Conservation (phyloP, 495 filamentous ascomycete species). For the Thozetella sp. region DNA sequence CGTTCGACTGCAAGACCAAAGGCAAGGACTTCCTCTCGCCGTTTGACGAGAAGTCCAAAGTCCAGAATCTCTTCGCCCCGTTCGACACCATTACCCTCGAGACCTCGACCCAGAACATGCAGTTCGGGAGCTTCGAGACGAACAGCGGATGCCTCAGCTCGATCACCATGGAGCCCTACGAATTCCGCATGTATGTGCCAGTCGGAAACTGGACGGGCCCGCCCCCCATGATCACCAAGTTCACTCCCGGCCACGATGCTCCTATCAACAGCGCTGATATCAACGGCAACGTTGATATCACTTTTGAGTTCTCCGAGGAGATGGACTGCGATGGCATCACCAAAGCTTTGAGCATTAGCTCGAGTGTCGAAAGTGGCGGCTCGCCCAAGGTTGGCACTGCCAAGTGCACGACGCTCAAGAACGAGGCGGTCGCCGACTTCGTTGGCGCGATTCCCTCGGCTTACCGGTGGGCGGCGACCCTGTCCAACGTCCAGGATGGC, state of each 20-base stretch:
- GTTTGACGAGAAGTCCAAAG: slow-evolving; percentile 54
- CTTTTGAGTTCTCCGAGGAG: slow-evolving; percentile 60
- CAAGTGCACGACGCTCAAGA: slow-evolving; percentile 34
- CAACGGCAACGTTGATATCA: slow-evolving; percentile 38
- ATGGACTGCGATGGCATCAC: slow-evolving; percentile 66
- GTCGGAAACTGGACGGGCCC: slow-evolving; percentile 49
- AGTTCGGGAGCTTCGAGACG: slow-evolving; percentile 11
- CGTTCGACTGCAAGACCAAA: slow-evolving; percentile 57
- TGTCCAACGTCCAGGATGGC: slow-evolving; percentile 60
- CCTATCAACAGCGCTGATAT: slow-evolving; percentile 41
- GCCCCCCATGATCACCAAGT: slow-evolving; percentile 63
- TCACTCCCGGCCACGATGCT: slow-evolving; percentile 65
- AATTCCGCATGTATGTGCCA: slow-evolving; percentile 65
- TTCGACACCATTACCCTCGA: slow-evolving; percentile 60
- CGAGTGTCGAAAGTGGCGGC: slow-evolving; percentile 51
- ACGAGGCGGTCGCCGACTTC: slow-evolving; percentile 52
- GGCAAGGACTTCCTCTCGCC: slow-evolving; percentile 55
- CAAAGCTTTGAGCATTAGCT: slow-evolving; percentile 49
- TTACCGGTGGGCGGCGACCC: slow-evolving; percentile 53
- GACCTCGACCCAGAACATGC: slow-evolving; percentile 20
- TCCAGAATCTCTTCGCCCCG: slow-evolving; percentile 70
- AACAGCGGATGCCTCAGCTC: slow-evolving; percentile 59
- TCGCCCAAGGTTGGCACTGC: slow-evolving; percentile 12
- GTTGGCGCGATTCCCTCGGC: slow-evolving; percentile 47
- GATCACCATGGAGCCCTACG: slow-evolving; percentile 55